Conservation (phyloP, 345 rosid species). For the Corymbia maculata region DNA sequence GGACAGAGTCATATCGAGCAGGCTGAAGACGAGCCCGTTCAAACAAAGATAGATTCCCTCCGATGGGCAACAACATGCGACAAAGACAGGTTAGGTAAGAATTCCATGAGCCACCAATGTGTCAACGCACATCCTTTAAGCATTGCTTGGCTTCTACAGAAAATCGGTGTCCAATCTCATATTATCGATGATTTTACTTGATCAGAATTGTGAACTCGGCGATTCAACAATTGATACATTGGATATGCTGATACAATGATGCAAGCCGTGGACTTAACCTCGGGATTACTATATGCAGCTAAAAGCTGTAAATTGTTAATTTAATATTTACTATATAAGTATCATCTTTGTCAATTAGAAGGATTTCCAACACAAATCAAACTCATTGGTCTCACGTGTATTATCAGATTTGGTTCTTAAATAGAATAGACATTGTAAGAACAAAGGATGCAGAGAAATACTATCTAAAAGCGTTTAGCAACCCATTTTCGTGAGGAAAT, state of each 20-base stretch:
- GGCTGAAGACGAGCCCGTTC: background rate
- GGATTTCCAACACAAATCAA: background rate
- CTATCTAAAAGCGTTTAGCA: background rate
- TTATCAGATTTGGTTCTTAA: background rate
- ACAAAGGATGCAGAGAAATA: background rate
- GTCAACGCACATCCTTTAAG: background rate
- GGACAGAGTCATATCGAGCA: background rate
- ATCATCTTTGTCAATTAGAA: too few relatives aligned
- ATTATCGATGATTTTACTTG: background rate
- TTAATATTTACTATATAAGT: background rate
- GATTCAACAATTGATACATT: background rate
- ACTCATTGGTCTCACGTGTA: background rate
- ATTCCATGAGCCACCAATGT: background rate
- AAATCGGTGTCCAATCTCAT: background rate
- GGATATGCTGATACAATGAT: background rate
- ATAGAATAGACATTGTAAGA: background rate
- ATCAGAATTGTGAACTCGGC: background rate
- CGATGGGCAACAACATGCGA: background rate
- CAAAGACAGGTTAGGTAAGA: background rate
- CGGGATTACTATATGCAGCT: background rate
- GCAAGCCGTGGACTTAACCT: background rate
- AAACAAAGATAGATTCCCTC: background rate
- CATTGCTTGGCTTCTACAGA: background rate
- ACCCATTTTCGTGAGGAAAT: background rate
- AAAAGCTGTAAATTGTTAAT: background rate